phyloP scores from a whole-genome alignment of 75 land plant species.

The Adiantum capillusveneris region DNA sequence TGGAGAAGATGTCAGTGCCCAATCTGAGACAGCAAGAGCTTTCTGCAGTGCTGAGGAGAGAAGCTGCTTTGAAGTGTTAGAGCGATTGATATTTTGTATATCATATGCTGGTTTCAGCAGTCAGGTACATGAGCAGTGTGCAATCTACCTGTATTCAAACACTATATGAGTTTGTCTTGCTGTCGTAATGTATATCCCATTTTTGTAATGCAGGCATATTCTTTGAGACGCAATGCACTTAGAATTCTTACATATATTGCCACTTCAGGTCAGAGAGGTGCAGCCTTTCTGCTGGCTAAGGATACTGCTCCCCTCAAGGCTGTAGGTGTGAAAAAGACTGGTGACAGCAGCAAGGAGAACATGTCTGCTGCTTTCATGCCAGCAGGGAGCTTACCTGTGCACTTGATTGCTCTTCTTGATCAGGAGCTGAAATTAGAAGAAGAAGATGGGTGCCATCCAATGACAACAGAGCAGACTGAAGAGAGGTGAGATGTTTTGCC shows the following conservation, averaged over 20 bases:
- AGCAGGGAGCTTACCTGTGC: neutral
- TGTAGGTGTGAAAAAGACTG: neutral
- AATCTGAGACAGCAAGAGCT: neutral
- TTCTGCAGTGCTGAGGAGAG: neutral
- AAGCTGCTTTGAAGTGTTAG: neutral
- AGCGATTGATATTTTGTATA: neutral
- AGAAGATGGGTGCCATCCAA: neutral
- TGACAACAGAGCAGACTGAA: neutral
- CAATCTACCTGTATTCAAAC: neutral
- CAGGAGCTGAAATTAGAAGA: neutral
- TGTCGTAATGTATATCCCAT: neutral
- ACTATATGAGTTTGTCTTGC: neutral
- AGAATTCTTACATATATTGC: conserved; percentile 1
- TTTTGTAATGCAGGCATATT: neutral
- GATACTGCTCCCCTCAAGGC: neutral
- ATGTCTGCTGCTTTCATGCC: neutral
- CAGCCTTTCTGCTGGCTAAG: neutral
- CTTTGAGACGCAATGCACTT: neutral
- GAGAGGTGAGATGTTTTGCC: neutral
- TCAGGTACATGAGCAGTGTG: neutral
- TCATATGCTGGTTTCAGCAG: neutral
- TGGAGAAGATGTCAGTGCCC: neutral
- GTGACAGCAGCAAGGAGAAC: neutral
- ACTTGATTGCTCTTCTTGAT: neutral
- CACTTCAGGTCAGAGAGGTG: neutral